phyloP scores from a whole-genome alignment of 768 basidiomycete genomes.

The Naematelia encephala region DNA sequence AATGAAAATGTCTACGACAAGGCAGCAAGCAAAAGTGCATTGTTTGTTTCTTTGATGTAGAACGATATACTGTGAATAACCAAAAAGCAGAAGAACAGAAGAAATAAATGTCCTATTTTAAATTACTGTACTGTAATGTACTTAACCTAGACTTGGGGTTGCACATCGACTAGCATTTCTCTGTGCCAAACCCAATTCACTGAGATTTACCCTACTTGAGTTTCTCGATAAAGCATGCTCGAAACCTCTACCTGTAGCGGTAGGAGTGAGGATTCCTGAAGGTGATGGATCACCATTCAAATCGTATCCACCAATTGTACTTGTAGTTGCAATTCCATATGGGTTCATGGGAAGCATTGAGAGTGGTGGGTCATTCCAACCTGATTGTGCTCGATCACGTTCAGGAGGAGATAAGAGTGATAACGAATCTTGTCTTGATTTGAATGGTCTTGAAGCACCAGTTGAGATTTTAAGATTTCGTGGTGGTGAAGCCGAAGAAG shows the following conservation, averaged over 20 bases:
- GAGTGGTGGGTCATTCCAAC: conserved; percentile 49
- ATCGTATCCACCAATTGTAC: not conserved
- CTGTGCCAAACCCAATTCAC: conserved; percentile 40
- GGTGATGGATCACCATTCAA: not conserved
- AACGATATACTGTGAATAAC: too few species aligned
- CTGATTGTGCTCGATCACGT: conserved; percentile 5
- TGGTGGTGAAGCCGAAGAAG: not conserved
- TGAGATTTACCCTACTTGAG: conserved; percentile 44
- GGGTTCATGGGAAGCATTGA: not conserved
- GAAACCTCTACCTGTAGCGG: not conserved
- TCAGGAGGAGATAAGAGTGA: not conserved
- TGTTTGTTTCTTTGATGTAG: too few species aligned
- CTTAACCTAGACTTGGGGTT: not conserved
- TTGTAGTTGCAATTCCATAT: not conserved
- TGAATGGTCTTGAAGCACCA: not conserved
- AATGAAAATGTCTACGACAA: too few species aligned
- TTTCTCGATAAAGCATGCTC: conserved; percentile 33
- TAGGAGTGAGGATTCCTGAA: conserved; percentile 6
- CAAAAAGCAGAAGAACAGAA: too few species aligned
- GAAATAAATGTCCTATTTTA: too few species aligned
- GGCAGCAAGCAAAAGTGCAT: too few species aligned
- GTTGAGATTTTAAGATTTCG: not conserved
- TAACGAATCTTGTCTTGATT: not conserved
- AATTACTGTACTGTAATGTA: too few species aligned
- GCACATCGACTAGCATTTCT: not conserved